Base-by-base conservation (phyloP, 2,329 filamentous ascomycete genomes). In the Cordyceps tenuipes region DNA sequence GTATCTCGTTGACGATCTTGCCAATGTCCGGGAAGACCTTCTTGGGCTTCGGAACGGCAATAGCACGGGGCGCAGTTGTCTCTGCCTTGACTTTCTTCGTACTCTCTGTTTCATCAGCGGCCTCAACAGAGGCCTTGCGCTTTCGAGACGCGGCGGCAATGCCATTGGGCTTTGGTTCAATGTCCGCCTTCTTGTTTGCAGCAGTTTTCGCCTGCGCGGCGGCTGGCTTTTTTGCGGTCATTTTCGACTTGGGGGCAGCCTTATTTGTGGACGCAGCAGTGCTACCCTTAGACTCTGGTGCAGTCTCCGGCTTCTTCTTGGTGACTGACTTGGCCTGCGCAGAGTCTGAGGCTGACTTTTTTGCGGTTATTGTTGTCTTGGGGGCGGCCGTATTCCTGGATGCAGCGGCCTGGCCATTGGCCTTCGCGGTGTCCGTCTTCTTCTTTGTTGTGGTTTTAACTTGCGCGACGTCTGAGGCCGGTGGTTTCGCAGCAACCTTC, bases 1-100 rank as follows among this genome's bases (percentile, higher is more conserved):
- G 88, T 17, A 81, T 77, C 26, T 81, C 70, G 71, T 91, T 91
- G 67, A 92, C 84, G 69, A 83, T 83, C 72, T 88, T 87, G 69
- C 90, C 86, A 63, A 85, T 71, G 8, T 61, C 64, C 31, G 68
- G 63, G 15, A 66, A 64, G 0, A 60, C 51, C 26, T 85, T 72
- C 62, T 68, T 70, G 12, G 57, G 17, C 50, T 60, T 60, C 17
- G 43, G 50, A 3, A n/a, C 44, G 19, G 57, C 57, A 26, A 60
- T 49, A 3, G 49, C 34, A 23, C 57, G 57, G 6, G 57, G 57
- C 13, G 64, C 63, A 8, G 63, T 62, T 2, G 66, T 61, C 15
- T 61, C 60, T 15, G 53, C 43, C 36, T 64, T 65, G 26, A 57
- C 58, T 61, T 66, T 69, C 66, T 68, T 68, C 31, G 62, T 54